A percentile compares a stretch with the other conserved stretches of the same genome.
Conservation (phyloP, 495 filamentous ascomycete genomes). For the Saxophila tyrrhenica region DNA sequence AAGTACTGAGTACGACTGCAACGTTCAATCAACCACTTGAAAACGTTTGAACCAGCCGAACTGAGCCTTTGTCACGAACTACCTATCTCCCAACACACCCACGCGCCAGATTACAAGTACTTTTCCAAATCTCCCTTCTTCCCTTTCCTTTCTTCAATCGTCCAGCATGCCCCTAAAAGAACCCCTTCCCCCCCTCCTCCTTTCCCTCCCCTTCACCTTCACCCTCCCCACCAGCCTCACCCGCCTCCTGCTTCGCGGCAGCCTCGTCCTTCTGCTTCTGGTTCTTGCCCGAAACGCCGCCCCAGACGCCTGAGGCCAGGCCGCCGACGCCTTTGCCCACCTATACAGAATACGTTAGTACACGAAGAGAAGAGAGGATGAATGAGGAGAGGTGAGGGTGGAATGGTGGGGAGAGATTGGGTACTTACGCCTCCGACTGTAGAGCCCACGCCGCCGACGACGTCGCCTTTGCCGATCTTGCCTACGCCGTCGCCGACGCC, state of each 20-base stretch:
- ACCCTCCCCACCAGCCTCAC: background rate
- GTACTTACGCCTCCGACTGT: conserved; percentile 15
- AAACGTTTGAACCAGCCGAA: too few relatives aligned
- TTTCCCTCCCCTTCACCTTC: background rate
- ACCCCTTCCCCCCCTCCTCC: background rate
- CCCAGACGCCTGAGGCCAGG: conserved; percentile 19
- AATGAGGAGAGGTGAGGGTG: background rate
- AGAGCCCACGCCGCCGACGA: conserved; percentile 13
- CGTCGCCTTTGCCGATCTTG: conserved; percentile 13
- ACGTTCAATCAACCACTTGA: too few relatives aligned
- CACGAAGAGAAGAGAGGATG: background rate
- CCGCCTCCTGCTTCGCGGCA: conserved; percentile 9
- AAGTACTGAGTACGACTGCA: too few relatives aligned
- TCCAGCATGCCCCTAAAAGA: background rate
- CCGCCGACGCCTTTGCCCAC: conserved; percentile 16
- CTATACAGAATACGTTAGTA: background rate
- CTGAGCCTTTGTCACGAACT: too few relatives aligned
- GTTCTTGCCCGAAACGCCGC: conserved; percentile 13
- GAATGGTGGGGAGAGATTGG: too few relatives aligned
- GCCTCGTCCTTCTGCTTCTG: conserved; percentile 7
- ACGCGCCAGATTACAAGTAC: background rate
- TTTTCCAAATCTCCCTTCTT: background rate
- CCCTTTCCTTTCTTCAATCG: background rate
- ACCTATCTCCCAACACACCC: too few relatives aligned
- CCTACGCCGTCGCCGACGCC: conserved; percentile 10